Evolutionary conservation across 2,329 filamentous ascomycete genomes (phyloP), one percentile per base, ranked within the genome.

Genomic region (Trichoderma guizhouense): DNA sequence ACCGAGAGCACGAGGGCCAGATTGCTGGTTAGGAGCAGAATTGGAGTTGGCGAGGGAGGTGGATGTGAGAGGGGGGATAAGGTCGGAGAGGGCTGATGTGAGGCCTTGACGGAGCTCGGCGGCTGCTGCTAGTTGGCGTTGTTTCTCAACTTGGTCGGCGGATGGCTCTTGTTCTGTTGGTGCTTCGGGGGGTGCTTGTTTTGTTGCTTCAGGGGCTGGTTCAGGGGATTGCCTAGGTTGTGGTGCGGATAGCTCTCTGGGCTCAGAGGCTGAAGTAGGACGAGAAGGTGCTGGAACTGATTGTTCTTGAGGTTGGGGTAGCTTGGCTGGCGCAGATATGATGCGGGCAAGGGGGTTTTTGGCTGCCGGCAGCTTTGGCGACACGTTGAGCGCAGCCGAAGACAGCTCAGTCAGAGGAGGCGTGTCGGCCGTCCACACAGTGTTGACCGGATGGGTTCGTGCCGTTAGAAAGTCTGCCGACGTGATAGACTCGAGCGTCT

Each of bases 381-480:
- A 80, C 64, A 82, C 83, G 76, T 86, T 86, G 5, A 85, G 77
- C 0, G 79, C 78, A 63, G 81, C 83, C 9, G 79, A 79, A 5
- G 81, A 83, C 12, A 80, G 76, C 57, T 87, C 83, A 1, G 81
- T 79, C 1, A 87, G 79, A 0, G 85, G 82, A 3, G 78, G 78
- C 7, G 76, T 78, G 7, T 74, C 71, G 43, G 76, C 76, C 8
- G 64, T 26, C 39, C 53, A 39, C n/a, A 78, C 73, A 51, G 74
- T 75, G 32, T 80, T 77, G 12, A 67, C 72, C 32, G 78, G 79
- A 21, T 83, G 81, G 3, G 82, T 83, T n/a, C 76, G 80, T 28
- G 83, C 83, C 1, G 83, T 84, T 24, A 82, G 78, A 61, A 83
- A 85, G 28, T 82, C 81, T n/a, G 81, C 79, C 2, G 81, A 80